phyloP scores from a whole-genome alignment of 1,284 basidiomycete genomes.

The Cryptococcus jaspeensis region DNA sequence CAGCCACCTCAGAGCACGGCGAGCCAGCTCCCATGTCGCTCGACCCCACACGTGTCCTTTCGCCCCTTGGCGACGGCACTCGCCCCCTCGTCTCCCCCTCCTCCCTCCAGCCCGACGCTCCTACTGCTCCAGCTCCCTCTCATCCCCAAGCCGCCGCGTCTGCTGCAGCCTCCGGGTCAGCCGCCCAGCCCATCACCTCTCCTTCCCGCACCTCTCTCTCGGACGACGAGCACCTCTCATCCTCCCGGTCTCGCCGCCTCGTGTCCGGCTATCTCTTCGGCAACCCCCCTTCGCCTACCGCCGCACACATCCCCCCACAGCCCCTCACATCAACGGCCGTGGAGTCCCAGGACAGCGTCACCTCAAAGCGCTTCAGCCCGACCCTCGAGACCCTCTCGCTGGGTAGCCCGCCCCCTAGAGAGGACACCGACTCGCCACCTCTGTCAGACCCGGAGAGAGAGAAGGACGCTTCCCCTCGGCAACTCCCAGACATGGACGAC shows the following conservation, averaged over 20 bases:
- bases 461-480: not conserved
- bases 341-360: not conserved
- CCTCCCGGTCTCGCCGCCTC: conserved; percentile 38
- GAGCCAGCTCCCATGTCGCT: conserved; percentile 38
- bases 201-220: conserved; percentile 4
- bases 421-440: conserved; percentile 29
- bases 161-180: conserved; percentile 2
- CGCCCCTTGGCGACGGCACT: not conserved
- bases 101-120: not conserved
- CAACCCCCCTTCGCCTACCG: conserved; percentile 34
- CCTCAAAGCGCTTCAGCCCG: not conserved
- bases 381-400: conserved; percentile 10
- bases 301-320: not conserved
- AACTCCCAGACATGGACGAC: not conserved
- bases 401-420: no score
- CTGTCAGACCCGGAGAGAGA: conserved; percentile 22
- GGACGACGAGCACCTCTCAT: conserved; percentile 35
- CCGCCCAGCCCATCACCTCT: conserved; percentile 1
- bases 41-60: conserved; percentile 15
- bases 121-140: not conserved
- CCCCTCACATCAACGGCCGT: not conserved
- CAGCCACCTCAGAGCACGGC: conserved; percentile 23
- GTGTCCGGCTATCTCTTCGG: conserved; percentile 49
- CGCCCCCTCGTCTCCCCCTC: no score
- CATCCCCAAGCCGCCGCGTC: not conserved